These are phyloP conservation scores for Solanum clarkiae DNA, from an alignment of 257 asterid species.

Conservation along the genomic window DNA sequence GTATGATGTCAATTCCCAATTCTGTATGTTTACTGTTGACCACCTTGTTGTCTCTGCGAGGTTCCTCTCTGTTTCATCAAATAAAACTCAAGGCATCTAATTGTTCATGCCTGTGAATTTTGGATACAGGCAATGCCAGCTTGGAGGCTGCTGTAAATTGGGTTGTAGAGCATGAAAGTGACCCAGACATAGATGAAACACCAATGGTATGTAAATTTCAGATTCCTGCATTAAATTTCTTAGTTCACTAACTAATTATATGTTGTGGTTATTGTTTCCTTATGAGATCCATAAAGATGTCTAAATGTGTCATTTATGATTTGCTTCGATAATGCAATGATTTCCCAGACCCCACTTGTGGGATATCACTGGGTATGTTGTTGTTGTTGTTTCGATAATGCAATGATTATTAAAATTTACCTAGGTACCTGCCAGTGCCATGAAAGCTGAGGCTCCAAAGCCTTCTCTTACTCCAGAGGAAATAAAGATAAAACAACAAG, in stretches of 20 bases:
- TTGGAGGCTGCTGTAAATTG: conserved; percentile 87
- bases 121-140: conserved; percentile 49
- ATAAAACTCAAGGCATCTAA: neutral
- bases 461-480: conserved; percentile 80
- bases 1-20: neutral
- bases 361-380: too few species aligned
- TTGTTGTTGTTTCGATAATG: neutral
- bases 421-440: conserved; percentile 58
- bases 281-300: neutral
- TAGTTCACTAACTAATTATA: neutral
- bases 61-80: neutral
- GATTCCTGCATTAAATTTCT: neutral
- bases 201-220: conserved; percentile 47
- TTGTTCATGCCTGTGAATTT: neutral
- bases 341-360: too few species aligned
- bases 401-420: neutral
- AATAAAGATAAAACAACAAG: conserved; percentile 53
- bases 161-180: conserved; percentile 89
- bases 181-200: conserved; percentile 73
- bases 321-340: neutral
- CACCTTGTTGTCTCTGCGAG: neutral
- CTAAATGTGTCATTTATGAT: neutral
- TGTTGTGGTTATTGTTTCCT: neutral
- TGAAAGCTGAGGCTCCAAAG: conserved; percentile 51
- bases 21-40: neutral